Evolutionary conservation across 1,284 basidiomycete genomes (phyloP).

Genomic region (Papiliotrema terrestris): DNA sequence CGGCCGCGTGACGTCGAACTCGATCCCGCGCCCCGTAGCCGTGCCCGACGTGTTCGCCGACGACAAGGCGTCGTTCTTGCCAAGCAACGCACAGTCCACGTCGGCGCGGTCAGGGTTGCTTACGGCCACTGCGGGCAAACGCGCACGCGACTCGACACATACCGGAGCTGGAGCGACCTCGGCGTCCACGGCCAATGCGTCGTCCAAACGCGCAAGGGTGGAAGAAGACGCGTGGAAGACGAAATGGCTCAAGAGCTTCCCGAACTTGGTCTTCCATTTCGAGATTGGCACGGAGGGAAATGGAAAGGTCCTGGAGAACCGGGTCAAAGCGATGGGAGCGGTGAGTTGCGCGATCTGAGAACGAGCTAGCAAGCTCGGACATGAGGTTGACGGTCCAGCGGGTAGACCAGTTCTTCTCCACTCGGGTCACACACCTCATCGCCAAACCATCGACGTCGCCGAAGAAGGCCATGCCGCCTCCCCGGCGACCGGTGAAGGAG

Average conservation of each 20-base stretch:
- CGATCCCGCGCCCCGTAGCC: conserved; percentile 19
- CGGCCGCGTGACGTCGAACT: background rate
- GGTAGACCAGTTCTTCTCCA: conserved; percentile 82
- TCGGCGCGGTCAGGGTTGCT: background rate
- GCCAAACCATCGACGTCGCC: conserved; percentile 30
- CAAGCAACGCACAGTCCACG: too few species aligned
- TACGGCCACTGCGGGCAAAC: background rate
- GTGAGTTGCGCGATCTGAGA: conserved; percentile 57
- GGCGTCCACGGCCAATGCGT: conserved; percentile 1
- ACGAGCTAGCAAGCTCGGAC: too few species aligned
- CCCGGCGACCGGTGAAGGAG: conserved; percentile 13
- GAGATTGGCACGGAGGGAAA: conserved; percentile 55
- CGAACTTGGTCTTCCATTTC: conserved; percentile 79
- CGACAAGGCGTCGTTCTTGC: background rate
- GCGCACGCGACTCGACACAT: background rate
- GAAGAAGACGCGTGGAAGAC: conserved; percentile 69
- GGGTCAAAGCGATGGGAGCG: conserved; percentile 66
- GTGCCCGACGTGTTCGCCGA: conserved; percentile 27
- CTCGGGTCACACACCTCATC: conserved; percentile 79
- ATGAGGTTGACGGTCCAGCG: conserved; percentile 51
- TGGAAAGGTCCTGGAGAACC: conserved; percentile 55
- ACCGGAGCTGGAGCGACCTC: background rate
- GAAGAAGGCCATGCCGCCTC: conserved; percentile 51
- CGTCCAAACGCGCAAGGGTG: conserved; percentile 17
- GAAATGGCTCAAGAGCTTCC: conserved; percentile 83